A percentile compares a stretch with the other conserved stretches of the same genome.
phyloP scores from a whole-genome alignment of 2,329 filamentous ascomycete species.

The Ophiostoma ulmi region DNA sequence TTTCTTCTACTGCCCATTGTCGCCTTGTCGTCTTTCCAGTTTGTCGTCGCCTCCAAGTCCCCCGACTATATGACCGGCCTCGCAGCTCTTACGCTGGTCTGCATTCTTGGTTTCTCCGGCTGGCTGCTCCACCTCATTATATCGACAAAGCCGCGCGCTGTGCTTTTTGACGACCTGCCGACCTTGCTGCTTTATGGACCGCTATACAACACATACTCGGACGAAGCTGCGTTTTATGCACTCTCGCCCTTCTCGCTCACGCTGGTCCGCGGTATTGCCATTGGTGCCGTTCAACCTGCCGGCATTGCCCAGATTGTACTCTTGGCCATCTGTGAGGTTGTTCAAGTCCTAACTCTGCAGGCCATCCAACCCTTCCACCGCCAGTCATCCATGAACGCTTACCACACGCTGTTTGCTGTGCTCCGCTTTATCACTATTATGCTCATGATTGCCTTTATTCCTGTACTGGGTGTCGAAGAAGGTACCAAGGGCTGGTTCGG shows the following conservation, averaged over 20 bases:
- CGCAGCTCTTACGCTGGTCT: constrained; percentile 67
- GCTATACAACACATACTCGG: constrained; percentile 94
- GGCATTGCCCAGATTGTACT: constrained; percentile 91
- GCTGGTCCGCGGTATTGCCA: constrained; percentile 78
- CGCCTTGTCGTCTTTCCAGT: constrained; percentile 82
- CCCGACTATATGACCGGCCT: constrained; percentile 66
- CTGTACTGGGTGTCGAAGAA: constrained; percentile 72
- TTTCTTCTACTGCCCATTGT: constrained; percentile 86
- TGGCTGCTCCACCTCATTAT: constrained; percentile 81
- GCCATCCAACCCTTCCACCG: constrained; percentile 86
- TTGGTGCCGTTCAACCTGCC: constrained; percentile 87
- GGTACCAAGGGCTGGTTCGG: constrained; percentile 89
- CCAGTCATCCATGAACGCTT: constrained; percentile 94
- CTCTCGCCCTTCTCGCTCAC: constrained; percentile 80
- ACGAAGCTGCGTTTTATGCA: constrained; percentile 85
- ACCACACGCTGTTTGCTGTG: constrained; percentile 77
- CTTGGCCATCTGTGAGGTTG: constrained; percentile 88
- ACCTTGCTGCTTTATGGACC: constrained; percentile 87
- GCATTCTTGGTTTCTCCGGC: constrained; percentile 65
- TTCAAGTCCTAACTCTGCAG: constrained; percentile 78
- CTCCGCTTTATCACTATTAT: constrained; percentile 72
- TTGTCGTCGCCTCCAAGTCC: constrained; percentile 67
- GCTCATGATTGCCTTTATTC: constrained; percentile 77
- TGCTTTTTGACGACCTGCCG: constrained; percentile 87
- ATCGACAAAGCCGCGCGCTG: constrained; percentile 72